Conservation (phyloP, 768 basidiomycete genomes). For the Pulveroboletus sp. region DNA sequence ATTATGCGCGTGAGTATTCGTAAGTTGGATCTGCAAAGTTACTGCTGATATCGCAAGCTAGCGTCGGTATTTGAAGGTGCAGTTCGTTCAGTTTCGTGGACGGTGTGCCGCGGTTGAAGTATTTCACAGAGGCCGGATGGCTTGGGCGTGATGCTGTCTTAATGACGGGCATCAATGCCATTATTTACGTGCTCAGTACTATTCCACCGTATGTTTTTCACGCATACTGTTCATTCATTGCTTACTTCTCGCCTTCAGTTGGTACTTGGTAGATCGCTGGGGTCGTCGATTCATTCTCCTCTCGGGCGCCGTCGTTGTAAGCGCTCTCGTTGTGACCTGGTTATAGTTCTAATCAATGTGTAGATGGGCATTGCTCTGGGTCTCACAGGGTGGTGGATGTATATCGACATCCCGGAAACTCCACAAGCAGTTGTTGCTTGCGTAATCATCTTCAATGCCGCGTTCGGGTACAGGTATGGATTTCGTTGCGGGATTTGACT, state of each 20-base stretch:
- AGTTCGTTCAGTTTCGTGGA: constrained; percentile 3
- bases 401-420: constrained; percentile 79
- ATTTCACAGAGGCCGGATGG: constrained; percentile 81
- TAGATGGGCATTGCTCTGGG: constrained; percentile 81
- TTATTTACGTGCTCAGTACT: constrained; percentile 75
- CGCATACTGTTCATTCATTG: constrained; percentile 1
- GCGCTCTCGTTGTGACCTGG: constrained; percentile 22
- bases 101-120: constrained; percentile 4
- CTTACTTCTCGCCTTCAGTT: constrained; percentile 42
- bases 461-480: constrained; percentile 77
- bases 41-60: constrained; percentile 27
- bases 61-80: constrained; percentile 89
- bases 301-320: constrained; percentile 74
- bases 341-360: background rate
- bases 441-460: constrained; percentile 91
- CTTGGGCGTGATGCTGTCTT: constrained; percentile 87
- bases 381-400: constrained; percentile 91
- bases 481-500: background rate
- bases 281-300: constrained; percentile 85
- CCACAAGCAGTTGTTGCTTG: constrained; percentile 83
- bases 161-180: constrained; percentile 92
- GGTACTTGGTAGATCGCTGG: constrained; percentile 92
- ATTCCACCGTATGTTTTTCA: constrained; percentile 68
- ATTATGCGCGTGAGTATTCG: constrained; percentile 75
- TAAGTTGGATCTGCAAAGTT: background rate